Conservation (phyloP, 179 eudicot species). For the Silene noctiflora region DNA sequence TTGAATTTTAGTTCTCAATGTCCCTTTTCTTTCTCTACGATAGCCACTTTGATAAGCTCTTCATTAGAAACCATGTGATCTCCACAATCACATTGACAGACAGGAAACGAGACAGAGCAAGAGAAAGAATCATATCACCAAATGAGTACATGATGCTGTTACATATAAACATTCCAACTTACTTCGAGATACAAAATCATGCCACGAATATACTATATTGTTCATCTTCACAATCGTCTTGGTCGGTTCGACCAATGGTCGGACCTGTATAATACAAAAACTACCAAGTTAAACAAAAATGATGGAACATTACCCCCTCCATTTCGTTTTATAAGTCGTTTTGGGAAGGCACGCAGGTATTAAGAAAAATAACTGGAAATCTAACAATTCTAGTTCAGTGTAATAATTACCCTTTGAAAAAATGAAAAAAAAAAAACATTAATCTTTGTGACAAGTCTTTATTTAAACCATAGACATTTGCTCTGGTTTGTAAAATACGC, state of each 20-base stretch:
- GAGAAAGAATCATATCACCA: neutral
- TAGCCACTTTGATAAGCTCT: neutral
- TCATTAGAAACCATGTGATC: neutral
- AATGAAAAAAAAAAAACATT: neutral
- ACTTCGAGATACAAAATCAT: constrained; percentile 87
- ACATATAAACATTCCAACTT: constrained; percentile 32
- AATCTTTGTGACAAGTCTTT: too few relatives aligned
- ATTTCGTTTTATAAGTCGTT: too few relatives aligned
- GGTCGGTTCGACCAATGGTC: constrained; percentile 82
- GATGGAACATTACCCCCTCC: neutral
- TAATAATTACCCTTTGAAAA: neutral
- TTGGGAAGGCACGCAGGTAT: too few relatives aligned
- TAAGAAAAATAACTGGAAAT: too few relatives aligned
- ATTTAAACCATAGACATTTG: too few relatives aligned
- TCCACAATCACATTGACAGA: neutral
- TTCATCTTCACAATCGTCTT: constrained; percentile 43
- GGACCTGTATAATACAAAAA: constrained; percentile 44
- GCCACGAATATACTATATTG: constrained; percentile 73
- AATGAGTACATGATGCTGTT: neutral
- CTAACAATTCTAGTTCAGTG: too few relatives aligned
- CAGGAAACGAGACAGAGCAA: neutral
- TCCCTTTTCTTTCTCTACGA: neutral
- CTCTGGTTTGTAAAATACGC: too few relatives aligned
- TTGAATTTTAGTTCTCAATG: neutral
- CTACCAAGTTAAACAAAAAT: constrained; percentile 4